phyloP scores from a whole-genome alignment of 1,284 basidiomycete species.

The Naganishia liquefaciens region DNA sequence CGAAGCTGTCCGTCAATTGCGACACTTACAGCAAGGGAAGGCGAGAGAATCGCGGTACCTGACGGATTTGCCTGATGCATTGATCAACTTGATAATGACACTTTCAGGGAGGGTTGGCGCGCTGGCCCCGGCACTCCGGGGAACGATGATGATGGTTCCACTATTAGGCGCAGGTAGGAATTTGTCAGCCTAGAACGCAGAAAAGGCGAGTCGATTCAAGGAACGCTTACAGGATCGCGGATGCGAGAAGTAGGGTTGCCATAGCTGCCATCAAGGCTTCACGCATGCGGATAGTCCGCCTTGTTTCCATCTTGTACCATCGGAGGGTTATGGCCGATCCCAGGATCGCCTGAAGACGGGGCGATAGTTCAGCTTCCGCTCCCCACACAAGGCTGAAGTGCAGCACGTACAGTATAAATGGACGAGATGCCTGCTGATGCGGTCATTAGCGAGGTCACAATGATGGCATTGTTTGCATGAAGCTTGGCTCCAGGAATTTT shows the following conservation, averaged over 20 bases:
- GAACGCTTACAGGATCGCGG: constrained; percentile 20
- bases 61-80: constrained; percentile 14
- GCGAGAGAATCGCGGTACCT: constrained; percentile 26
- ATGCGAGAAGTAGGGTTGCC: constrained; percentile 15
- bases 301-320: constrained; percentile 29
- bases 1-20: too few species aligned
- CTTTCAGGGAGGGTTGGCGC: constrained; percentile 9
- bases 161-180: neutral
- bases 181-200: too few species aligned
- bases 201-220: neutral
- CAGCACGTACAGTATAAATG: constrained; percentile 22
- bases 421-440: constrained; percentile 16
- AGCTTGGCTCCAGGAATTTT: constrained; percentile 24
- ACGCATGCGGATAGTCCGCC: constrained; percentile 23
- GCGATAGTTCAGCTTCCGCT: neutral
- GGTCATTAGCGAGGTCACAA: constrained; percentile 18
- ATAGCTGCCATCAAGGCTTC: constrained; percentile 25
- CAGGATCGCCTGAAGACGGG: constrained; percentile 1
- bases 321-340: constrained; percentile 19
- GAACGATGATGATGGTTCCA: constrained; percentile 30
- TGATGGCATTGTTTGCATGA: constrained; percentile 19
- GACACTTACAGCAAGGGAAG: constrained; percentile 17
- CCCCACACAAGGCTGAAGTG: neutral
- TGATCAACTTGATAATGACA: constrained; percentile 3
- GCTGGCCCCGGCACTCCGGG: constrained; percentile 23